A percentile compares a stretch with the other conserved stretches of the same genome.
phyloP scores from a whole-genome alignment of 108 stramenopile species.

The Cylindrotheca closterium region DNA sequence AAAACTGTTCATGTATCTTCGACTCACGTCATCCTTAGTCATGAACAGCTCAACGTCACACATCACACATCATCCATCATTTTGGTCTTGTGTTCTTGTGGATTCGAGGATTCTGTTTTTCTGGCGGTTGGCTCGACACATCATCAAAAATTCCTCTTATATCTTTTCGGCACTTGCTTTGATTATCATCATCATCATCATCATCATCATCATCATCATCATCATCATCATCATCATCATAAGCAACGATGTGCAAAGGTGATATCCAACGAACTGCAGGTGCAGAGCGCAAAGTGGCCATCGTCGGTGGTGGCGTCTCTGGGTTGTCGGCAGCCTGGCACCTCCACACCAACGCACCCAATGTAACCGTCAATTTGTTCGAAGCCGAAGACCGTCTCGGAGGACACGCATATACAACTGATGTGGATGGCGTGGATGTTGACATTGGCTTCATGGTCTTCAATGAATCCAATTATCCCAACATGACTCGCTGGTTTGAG shows the following conservation, averaged over 20 bases:
- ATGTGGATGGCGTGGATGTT: conserved; percentile 65
- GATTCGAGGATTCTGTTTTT: too few species aligned
- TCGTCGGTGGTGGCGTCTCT: conserved; percentile 75
- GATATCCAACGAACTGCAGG: not conserved
- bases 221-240: not conserved
- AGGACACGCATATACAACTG: conserved; percentile 88
- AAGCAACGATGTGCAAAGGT: conserved; percentile 14
- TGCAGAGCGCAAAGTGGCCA: conserved; percentile 43
- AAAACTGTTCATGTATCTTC: too few species aligned
- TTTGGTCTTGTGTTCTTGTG: too few species aligned
- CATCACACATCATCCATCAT: too few species aligned
- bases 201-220: not conserved
- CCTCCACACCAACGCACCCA: conserved; percentile 28
- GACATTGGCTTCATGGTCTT: conserved; percentile 98
- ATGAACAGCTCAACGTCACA: too few species aligned
- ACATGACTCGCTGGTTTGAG: conserved; percentile 88
- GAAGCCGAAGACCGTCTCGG: conserved; percentile 76
- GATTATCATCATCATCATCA: not conserved
- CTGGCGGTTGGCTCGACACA: too few species aligned
- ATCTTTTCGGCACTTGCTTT: too few species aligned
- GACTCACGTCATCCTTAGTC: too few species aligned
- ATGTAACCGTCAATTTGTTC: conserved; percentile 75
- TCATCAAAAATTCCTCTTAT: too few species aligned
- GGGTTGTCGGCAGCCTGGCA: conserved; percentile 84
- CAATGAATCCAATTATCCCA: conserved; percentile 94